Percentiles rank a stretch among this genome's conserved stretches.
These are phyloP conservation scores for Neltuma alba DNA, from an alignment of 306 rosid genomes.

Conservation along the genomic window DNA sequence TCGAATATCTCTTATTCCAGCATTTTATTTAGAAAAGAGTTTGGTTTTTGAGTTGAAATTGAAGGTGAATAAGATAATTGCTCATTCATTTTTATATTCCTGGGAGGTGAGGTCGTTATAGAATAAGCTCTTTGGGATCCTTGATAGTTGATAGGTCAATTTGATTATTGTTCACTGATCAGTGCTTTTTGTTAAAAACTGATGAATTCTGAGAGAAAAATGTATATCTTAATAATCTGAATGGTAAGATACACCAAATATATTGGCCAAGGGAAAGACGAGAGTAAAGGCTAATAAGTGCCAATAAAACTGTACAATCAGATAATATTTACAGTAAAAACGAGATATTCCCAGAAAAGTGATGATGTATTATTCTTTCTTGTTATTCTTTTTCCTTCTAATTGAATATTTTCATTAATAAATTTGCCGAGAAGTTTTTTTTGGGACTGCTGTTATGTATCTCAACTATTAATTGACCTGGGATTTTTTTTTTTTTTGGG, in stretches of 20 bases:
- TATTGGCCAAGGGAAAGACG: background rate
- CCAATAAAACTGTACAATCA: background rate
- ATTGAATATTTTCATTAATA: background rate
- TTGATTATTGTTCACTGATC: background rate
- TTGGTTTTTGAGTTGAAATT: slow-evolving; percentile 10
- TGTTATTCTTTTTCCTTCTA: background rate
- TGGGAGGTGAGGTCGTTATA: background rate
- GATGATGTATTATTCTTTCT: slow-evolving; percentile 20
- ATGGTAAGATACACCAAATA: background rate
- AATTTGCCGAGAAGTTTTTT: background rate
- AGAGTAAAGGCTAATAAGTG: background rate
- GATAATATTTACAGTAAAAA: too few relatives aligned
- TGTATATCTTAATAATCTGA: too few relatives aligned
- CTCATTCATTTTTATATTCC: background rate
- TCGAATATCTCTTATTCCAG: slow-evolving; percentile 18
- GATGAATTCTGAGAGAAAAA: background rate
- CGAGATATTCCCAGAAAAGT: background rate
- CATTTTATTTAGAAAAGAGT: slow-evolving; percentile 12
- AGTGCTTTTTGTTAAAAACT: background rate
- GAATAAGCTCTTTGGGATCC: background rate
- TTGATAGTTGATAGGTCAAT: background rate
- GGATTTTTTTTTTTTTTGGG: slow-evolving; percentile 1
- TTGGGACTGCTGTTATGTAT: background rate
- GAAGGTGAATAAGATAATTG: slow-evolving; percentile 14
- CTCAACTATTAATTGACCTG: slow-evolving; percentile 13